Conservation (phyloP, 2,329 filamentous ascomycete genomes). For the Trichophyton schoenleinii region DNA sequence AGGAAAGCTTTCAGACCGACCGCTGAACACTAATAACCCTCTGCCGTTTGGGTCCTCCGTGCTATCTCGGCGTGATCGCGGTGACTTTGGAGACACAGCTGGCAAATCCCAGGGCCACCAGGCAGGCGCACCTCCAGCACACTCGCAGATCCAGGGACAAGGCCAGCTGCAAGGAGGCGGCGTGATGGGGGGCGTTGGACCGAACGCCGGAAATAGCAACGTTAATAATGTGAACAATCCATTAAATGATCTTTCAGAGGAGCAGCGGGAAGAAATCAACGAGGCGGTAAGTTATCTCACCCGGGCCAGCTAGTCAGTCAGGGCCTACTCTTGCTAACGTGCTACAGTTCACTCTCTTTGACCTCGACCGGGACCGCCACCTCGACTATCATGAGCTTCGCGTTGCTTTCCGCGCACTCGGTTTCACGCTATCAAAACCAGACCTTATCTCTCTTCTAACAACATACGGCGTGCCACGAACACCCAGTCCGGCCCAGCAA, state of each 20-base stretch:
- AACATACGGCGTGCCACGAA: constrained; percentile 55
- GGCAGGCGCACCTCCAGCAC: constrained; percentile 27
- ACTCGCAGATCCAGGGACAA: constrained; percentile 15
- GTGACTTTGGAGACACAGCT: constrained; percentile 10
- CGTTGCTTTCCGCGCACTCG: constrained; percentile 87
- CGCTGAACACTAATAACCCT: constrained; percentile 23
- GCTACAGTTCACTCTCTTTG: constrained; percentile 80
- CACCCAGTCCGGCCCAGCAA: constrained; percentile 39
- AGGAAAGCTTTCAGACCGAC: constrained; percentile 41
- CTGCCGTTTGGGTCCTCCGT: constrained; percentile 32
- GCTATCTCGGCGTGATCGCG: constrained; percentile 28
- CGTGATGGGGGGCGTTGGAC: constrained; percentile 29
- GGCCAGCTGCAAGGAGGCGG: constrained; percentile 12
- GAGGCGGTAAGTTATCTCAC: constrained; percentile 59
- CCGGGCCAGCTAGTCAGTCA: not conserved
- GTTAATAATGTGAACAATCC: constrained; percentile 28
- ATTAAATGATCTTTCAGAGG: constrained; percentile 57
- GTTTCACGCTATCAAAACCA: constrained; percentile 78
- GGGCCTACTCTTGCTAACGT: not conserved
- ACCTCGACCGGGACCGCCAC: constrained; percentile 84
- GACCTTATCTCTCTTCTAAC: constrained; percentile 74
- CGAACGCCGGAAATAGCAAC: constrained; percentile 34
- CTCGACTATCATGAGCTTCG: constrained; percentile 98
- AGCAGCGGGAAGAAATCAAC: constrained; percentile 84
- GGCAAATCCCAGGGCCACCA: constrained; percentile 20